Evolutionary conservation across 352 stramenopile genomes (phyloP), one percentile per base, ranked within the genome.

Genomic region (Globisporangium okanoganense): DNA sequence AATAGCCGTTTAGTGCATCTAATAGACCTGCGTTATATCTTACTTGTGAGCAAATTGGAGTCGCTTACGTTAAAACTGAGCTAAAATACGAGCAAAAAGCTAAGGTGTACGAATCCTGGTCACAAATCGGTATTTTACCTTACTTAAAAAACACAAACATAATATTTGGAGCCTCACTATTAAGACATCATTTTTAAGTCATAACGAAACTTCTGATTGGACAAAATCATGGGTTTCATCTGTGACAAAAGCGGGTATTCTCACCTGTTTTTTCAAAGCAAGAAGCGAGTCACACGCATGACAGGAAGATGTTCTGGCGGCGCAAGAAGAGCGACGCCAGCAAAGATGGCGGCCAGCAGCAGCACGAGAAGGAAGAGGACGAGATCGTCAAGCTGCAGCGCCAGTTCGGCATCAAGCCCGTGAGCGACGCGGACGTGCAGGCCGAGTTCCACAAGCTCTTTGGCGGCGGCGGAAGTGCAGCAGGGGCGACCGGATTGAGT

Each of bases 371-470:
- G 3, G 68, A 24, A 13, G 62, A 64, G 6, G 73, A 87, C 40
- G 78, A 92, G 25, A 58, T 92, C 24, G 57, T 41, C 3, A 78
- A 80, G 67, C 71, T 92, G 40, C 82, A 92, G 71, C 73, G 78
- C 16, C 77, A 92, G 71, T 90, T 94, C 56, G 82, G 85, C 5
- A 92, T 94, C 66, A 81, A 76, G 35, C 70, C 78, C 33, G 70
- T 91, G 51, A 82, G 61, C 22, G 82, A 92, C 58, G 78, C 75
- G 44, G 80, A 94, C 48, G 79, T 94, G 20, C 69, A 91, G 63
- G 69, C 61, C 40, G 85, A 94, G 45, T 78, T 92, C 25, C 66
- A 74, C 52, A 64, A 70, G 66, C 72, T 94, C 18, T 70, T 92
- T 36, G 72, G 70, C 14, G 68, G 53, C 24, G 47, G 35, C 5